Conservation (phyloP, 169 alveolate genomes). For the Babesia bigemina region DNA sequence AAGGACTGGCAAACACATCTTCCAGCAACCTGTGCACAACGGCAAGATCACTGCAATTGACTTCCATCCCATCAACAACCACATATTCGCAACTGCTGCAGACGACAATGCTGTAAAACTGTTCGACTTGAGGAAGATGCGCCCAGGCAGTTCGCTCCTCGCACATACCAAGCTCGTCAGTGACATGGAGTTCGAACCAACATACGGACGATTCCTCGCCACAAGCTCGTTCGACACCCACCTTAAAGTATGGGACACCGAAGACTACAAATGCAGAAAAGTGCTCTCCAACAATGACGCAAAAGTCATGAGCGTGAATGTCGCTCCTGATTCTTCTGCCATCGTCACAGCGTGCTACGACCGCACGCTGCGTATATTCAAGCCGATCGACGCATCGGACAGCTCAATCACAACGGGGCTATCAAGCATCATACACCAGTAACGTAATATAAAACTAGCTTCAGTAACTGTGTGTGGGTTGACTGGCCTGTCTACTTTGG, state of each 20-base stretch:
- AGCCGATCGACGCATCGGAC: constrained; percentile 38
- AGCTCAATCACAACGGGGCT: neutral
- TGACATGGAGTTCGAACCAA: constrained; percentile 77
- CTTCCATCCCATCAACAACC: constrained; percentile 75
- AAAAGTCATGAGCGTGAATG: constrained; percentile 71
- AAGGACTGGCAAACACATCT: constrained; percentile 76
- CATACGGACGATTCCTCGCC: constrained; percentile 77
- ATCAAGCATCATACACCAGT: neutral
- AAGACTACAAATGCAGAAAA: constrained; percentile 76
- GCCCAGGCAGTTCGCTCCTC: constrained; percentile 69
- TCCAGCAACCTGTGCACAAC: constrained; percentile 72
- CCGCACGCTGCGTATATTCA: constrained; percentile 75
- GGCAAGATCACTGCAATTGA: constrained; percentile 72
- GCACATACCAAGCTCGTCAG: constrained; percentile 78
- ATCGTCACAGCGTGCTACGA: constrained; percentile 78
- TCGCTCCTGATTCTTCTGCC: constrained; percentile 73
- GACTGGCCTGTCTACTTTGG: neutral
- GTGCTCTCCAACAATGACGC: constrained; percentile 73
- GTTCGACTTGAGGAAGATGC: constrained; percentile 74
- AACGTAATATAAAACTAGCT: neutral
- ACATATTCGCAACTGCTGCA: constrained; percentile 75
- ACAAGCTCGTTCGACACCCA: constrained; percentile 78
- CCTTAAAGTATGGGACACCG: constrained; percentile 78
- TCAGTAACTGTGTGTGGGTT: too few relatives aligned
- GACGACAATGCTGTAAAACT: constrained; percentile 78